Conservation (phyloP, 75 land plant genomes). For the Cupressus sempervirens region DNA sequence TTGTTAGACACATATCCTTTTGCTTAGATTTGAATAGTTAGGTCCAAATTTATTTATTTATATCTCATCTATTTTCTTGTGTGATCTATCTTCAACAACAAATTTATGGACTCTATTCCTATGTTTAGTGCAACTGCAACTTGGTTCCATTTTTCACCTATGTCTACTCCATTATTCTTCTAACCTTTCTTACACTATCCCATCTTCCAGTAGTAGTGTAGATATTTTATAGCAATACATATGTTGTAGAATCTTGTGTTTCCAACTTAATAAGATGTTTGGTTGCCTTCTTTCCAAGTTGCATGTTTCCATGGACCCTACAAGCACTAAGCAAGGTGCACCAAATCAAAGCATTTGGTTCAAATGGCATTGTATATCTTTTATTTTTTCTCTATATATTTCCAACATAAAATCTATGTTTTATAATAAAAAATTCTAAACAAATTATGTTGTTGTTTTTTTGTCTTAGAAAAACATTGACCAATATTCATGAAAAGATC, state of each 20-base stretch:
- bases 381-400: no score
- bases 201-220: constrained; percentile 28
- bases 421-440: no score
- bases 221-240: no score
- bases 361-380: constrained; percentile 53
- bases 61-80: constrained; percentile 24
- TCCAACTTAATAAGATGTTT: constrained; percentile 25
- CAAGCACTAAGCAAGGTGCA: constrained; percentile 42
- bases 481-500: no score
- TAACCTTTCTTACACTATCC: constrained; percentile 24
- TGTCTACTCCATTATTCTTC: constrained; percentile 31
- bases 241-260: constrained; percentile 40
- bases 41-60: constrained; percentile 29
- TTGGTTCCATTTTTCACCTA: constrained; percentile 38
- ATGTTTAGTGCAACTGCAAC: constrained; percentile 53
- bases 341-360: constrained; percentile 53
- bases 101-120: constrained; percentile 38
- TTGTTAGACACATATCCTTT: no score
- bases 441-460: no score
- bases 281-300: constrained; percentile 28
- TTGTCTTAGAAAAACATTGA: no score
- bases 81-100: constrained; percentile 32
- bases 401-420: no score
- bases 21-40: constrained; percentile 21
- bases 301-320: constrained; percentile 21